Evolutionary conservation across 495 filamentous ascomycete genomes (phyloP).

Genomic region (Neurospora terricola): DNA sequence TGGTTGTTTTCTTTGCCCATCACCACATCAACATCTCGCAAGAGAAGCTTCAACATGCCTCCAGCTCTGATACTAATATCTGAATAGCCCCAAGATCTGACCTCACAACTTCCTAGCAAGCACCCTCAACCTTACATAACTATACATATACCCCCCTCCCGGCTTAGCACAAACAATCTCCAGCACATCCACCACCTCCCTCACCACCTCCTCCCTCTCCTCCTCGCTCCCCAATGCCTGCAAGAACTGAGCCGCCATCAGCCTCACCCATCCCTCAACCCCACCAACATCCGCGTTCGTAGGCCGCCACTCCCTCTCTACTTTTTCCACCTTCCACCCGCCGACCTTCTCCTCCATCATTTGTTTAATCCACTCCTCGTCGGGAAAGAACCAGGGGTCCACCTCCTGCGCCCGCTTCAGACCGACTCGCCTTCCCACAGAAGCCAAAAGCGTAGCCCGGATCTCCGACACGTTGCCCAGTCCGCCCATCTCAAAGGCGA

Average conservation of each 20-base stretch:
- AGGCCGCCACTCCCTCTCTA: slow-evolving; percentile 57
- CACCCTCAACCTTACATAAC: slow-evolving; percentile 64
- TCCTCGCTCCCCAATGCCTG: slow-evolving; percentile 32
- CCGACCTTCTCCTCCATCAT: slow-evolving; percentile 39
- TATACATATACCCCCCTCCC: slow-evolving; percentile 51
- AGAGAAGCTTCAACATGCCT: not conserved
- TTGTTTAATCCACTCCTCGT: slow-evolving; percentile 41
- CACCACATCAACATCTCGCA: not conserved
- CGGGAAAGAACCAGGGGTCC: slow-evolving; percentile 68
- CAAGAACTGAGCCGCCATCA: slow-evolving; percentile 53
- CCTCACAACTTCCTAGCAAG: slow-evolving; percentile 43
- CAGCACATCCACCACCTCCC: slow-evolving; percentile 48
- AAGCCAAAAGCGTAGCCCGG: slow-evolving; percentile 44
- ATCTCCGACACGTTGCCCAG: slow-evolving; percentile 61
- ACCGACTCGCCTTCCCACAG: slow-evolving; percentile 43
- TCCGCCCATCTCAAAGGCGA: slow-evolving; percentile 68
- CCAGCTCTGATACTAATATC: not conserved
- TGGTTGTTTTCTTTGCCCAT: not conserved
- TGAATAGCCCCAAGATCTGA: not conserved
- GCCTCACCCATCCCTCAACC: slow-evolving; percentile 58
- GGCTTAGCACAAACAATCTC: slow-evolving; percentile 41
- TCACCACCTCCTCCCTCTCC: slow-evolving; percentile 43
- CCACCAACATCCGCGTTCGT: slow-evolving; percentile 48
- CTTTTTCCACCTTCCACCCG: slow-evolving; percentile 51
- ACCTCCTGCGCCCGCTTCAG: slow-evolving; percentile 36